Evolutionary conservation across 2,329 filamentous ascomycete genomes (phyloP).

Genomic region (Fonsecaea monophora): DNA sequence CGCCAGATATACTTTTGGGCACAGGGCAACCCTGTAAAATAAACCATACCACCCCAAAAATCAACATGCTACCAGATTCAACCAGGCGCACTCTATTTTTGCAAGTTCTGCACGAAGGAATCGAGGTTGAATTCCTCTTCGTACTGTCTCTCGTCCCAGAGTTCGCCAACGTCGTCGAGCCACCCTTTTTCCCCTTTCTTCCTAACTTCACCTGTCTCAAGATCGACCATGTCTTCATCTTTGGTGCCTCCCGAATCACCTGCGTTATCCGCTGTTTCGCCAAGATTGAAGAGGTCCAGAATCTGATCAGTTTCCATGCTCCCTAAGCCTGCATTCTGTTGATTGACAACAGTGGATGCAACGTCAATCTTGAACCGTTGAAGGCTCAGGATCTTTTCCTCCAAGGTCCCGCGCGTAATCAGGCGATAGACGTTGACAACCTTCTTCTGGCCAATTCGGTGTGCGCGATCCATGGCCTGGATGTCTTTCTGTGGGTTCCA

Average conservation of each 20-base stretch:
- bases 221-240: conserved; percentile 83
- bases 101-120: conserved; percentile 94
- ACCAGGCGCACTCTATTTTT: conserved; percentile 50
- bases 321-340: conserved; percentile 91
- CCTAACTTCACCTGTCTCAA: conserved; percentile 81
- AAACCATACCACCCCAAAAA: not conserved
- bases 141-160: conserved; percentile 98
- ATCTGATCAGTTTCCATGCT: conserved; percentile 99
- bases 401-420: conserved; percentile 91
- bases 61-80: not conserved
- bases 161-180: conserved; percentile 90
- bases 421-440: conserved; percentile 98
- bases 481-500: conserved; percentile 99
- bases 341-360: conserved; percentile 96
- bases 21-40: not conserved
- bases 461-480: conserved; percentile 97
- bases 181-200: conserved; percentile 97
- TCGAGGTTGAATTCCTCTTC: conserved; percentile 97
- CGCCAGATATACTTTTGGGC: not conserved
- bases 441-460: conserved; percentile 99
- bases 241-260: conserved; percentile 69
- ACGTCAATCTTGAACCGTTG: conserved; percentile 99
- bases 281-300: conserved; percentile 91
- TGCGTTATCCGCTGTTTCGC: conserved; percentile 66
- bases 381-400: conserved; percentile 97